Base-by-base conservation (phyloP, 148 eudicot species). In the Chenopodium formosanum region DNA sequence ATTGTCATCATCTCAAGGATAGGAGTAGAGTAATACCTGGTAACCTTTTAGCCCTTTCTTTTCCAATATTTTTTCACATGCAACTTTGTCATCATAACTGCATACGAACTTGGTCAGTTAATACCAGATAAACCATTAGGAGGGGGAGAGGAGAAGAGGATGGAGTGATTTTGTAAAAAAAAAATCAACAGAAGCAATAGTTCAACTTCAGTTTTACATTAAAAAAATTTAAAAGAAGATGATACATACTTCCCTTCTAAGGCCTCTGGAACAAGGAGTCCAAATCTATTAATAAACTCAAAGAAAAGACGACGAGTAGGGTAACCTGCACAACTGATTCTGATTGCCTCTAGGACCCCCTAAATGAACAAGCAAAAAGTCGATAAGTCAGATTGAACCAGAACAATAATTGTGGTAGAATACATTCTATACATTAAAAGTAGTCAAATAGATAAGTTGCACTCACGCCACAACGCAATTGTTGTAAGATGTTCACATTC, bases 401-500 rank as follows among this genome's bases (percentile, higher is more conserved):
- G 31, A 73, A 66, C 12, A 65, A 70, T n/a, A 20, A 48, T 73
- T 8, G 47, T 20, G 70, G 20, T 66, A 77, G 9, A 27, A 37
- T 22, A 9, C 47, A 14, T 32, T 27, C n/a, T 70, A 32, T 69
- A 23, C 70, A 79, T 81, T 44, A 73, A 0, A 9, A 62, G 65
- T 47, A 32, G 75, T 22, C 65, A 34, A 73, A 64, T 13, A 50
- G 31, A 17, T 71, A 76, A 81, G 82, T 17, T 78, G 66, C 79
- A 94, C 98, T 97, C 88, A 97, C 99, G 83, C 99, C 99, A 91
- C 99, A 97, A 63, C 98, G 98, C 84, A 97, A 74, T 87, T 97
- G 99, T 86, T 94, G 99, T 89, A 97, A 86, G 86, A 94, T 88
- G 85, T 94, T 97, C 81, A 76, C 81, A 80, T 92, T 97, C 90